A percentile compares a stretch with the other conserved stretches of the same genome.
These are phyloP conservation scores for Ascochyta lentis DNA, from an alignment of 2,329 filamentous ascomycete species.

Conservation along the genomic window DNA sequence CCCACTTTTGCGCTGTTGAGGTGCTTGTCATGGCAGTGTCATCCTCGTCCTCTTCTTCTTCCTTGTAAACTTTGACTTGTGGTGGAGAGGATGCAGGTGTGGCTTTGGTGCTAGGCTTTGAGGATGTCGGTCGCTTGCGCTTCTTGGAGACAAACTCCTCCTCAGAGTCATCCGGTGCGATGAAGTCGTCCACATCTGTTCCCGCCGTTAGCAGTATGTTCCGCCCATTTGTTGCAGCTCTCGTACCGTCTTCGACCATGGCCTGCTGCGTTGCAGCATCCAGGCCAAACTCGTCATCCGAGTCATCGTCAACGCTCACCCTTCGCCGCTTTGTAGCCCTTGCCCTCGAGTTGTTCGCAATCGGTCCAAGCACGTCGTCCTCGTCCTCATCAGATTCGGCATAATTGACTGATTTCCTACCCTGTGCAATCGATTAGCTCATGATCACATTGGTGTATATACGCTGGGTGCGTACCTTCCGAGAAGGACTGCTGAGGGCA, in stretches of 20 bases:
- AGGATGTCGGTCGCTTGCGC: slow-evolving; percentile 65
- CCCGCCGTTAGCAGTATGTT: not conserved
- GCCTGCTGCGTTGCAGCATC: slow-evolving; percentile 64
- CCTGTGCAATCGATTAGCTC: slow-evolving; percentile 45
- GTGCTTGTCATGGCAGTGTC: slow-evolving; percentile 62
- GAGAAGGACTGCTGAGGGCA: slow-evolving; percentile 73
- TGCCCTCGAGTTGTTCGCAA: slow-evolving; percentile 53
- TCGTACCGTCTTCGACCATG: slow-evolving; percentile 60
- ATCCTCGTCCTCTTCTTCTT: slow-evolving; percentile 58
- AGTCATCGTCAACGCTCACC: slow-evolving; percentile 67
- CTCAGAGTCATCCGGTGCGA: slow-evolving; percentile 84
- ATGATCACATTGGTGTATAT: too few relatives aligned
- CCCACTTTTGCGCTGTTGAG: slow-evolving; percentile 86
- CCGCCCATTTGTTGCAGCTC: not conserved
- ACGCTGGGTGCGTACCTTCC: slow-evolving; percentile 66
- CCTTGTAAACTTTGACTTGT: slow-evolving; percentile 44
- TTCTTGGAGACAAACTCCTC: slow-evolving; percentile 70
- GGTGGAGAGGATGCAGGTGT: slow-evolving; percentile 55
- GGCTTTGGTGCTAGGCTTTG: slow-evolving; percentile 67
- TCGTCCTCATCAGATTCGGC: slow-evolving; percentile 81
- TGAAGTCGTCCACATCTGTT: slow-evolving; percentile 82
- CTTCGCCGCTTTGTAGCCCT: slow-evolving; percentile 64
- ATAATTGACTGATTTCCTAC: slow-evolving; percentile 75
- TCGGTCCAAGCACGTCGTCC: slow-evolving; percentile 70
- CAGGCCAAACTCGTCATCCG: slow-evolving; percentile 71